Percentiles rank a stretch among this genome's conserved stretches.
These are phyloP conservation scores for Teratosphaeriaceae sp. DNA, from an alignment of 2,329 filamentous ascomycete species.

Conservation along the genomic window DNA sequence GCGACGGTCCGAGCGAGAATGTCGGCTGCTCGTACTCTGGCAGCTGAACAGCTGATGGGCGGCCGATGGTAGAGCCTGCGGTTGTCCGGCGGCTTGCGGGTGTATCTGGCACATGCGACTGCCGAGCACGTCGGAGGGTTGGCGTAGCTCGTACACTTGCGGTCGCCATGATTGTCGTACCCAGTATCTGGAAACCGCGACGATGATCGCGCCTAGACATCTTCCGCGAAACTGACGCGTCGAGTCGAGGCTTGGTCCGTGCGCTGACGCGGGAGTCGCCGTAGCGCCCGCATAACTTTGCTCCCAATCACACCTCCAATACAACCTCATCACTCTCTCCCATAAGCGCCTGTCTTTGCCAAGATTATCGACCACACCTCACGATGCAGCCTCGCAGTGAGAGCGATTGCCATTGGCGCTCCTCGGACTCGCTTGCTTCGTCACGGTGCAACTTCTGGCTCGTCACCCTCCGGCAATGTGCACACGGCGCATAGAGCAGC, in stretches of 20 bases:
- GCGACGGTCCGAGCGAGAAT: slow-evolving; percentile 44
- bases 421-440: background rate
- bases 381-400: background rate
- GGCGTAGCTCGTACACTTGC: slow-evolving; percentile 3
- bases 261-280: background rate
- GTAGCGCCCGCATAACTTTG: background rate
- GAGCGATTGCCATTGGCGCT: slow-evolving; percentile 1
- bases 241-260: background rate
- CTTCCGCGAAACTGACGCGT: background rate
- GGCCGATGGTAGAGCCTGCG: background rate
- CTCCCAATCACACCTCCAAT: background rate
- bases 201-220: background rate
- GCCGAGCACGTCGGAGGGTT: background rate
- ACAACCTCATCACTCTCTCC: background rate
- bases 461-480: background rate
- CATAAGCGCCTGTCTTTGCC: slow-evolving; percentile 2
- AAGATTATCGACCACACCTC: background rate
- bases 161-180: slow-evolving; percentile 1
- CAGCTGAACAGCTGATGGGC: slow-evolving; percentile 21
- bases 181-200: too few species aligned
- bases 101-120: background rate
- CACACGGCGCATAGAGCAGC: background rate
- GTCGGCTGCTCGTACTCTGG: slow-evolving; percentile 49
- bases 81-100: background rate
- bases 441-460: background rate